Conservation (phyloP, 805 yeast genomes). For the Nakazawaea peltata region DNA sequence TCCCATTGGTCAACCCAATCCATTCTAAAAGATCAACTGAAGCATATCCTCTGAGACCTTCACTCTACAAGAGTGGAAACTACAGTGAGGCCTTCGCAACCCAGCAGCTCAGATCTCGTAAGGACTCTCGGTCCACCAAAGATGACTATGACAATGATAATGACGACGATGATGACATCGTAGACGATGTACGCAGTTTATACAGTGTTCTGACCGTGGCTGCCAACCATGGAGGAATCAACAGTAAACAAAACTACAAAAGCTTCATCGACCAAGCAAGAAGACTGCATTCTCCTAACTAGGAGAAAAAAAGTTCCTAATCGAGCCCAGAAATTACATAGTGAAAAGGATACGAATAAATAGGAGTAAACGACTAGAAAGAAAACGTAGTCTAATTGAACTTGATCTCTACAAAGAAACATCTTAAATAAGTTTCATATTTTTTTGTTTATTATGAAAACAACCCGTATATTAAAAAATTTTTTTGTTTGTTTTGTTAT, state of each 20-base stretch:
- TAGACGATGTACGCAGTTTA: slow-evolving; percentile 4
- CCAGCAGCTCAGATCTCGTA: background rate
- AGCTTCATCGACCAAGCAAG: slow-evolving; percentile 9
- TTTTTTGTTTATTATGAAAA: slow-evolving; percentile 4
- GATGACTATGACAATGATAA: background rate
- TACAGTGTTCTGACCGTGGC: slow-evolving; percentile 8
- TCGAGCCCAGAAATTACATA: too few relatives aligned
- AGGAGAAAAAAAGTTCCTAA: too few relatives aligned
- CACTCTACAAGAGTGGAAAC: background rate
- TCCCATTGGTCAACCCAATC: slow-evolving; percentile 5
- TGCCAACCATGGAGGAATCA: background rate
- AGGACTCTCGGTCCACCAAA: too few relatives aligned
- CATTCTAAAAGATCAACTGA: background rate
- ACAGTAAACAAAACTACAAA: slow-evolving; percentile 8
- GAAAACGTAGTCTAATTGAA: background rate
- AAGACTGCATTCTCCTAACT: too few relatives aligned
- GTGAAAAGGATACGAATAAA: too few relatives aligned
- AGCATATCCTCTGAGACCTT: too few relatives aligned
- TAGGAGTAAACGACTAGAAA: background rate
- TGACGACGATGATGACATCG: slow-evolving; percentile 1
- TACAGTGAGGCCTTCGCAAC: background rate
- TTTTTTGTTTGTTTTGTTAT: too few relatives aligned
- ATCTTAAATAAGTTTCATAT: too few relatives aligned
- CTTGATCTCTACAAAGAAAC: too few relatives aligned
- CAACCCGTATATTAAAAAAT: slow-evolving; percentile 12